Evolutionary conservation across 2,329 filamentous ascomycete genomes (phyloP).

Genomic region (Pochonia chlamydosporia): DNA sequence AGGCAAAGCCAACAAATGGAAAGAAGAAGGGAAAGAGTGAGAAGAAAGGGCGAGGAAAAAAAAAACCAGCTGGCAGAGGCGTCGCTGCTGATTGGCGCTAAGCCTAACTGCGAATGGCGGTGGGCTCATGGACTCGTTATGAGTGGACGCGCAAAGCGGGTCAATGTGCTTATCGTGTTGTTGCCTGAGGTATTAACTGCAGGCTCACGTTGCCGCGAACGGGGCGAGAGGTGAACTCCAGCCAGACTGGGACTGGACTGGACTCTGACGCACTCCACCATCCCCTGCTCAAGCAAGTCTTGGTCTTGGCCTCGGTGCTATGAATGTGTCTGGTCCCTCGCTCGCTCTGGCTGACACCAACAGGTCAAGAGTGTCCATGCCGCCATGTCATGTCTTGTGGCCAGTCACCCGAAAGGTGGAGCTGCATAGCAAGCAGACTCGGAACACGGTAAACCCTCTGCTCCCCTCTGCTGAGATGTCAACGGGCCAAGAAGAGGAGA

Average conservation of each 20-base stretch:
- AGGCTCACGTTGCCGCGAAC: not conserved
- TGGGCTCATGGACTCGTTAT: not conserved
- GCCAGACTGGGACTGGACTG: too few species aligned
- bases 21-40: not conserved
- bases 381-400: too few species aligned
- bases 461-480: too few species aligned
- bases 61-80: not conserved
- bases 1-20: not conserved
- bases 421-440: too few species aligned
- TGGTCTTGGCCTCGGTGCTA: too few species aligned
- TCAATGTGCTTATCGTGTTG: not conserved
- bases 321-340: too few species aligned
- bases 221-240: not conserved
- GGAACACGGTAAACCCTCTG: too few species aligned
- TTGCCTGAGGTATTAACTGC: conserved; percentile 2
- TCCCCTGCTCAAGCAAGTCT: too few species aligned
- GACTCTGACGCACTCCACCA: too few species aligned
- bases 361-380: too few species aligned
- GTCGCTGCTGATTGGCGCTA: conserved; percentile 4
- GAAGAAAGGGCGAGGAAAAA: not conserved
- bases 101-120: not conserved
- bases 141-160: not conserved
- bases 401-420: too few species aligned
- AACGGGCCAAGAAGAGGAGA: not conserved
- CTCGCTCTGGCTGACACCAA: too few species aligned